A percentile compares a stretch with the other conserved stretches of the same genome.
Evolutionary conservation across 352 stramenopile genomes (phyloP).

Genomic region (Phytophthora hibernalis): DNA sequence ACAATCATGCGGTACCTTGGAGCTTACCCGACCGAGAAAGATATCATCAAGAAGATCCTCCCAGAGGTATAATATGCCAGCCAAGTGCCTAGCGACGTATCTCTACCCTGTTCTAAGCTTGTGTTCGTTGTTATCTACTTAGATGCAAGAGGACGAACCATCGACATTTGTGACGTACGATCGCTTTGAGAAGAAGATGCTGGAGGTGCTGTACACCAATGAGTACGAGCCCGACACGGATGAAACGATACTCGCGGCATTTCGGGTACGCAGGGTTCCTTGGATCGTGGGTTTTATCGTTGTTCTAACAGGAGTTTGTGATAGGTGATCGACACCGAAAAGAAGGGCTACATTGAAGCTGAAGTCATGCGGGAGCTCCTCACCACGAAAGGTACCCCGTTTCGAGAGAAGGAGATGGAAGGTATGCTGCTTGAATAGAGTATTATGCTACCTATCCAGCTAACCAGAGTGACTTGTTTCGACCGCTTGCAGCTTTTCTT

Average conservation of each 20-base stretch:
- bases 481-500: conserved; percentile 69
- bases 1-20: conserved; percentile 93
- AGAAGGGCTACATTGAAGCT: conserved; percentile 91
- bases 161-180: conserved; percentile 91
- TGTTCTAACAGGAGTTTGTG: background rate
- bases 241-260: conserved; percentile 88
- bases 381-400: conserved; percentile 89
- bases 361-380: conserved; percentile 90
- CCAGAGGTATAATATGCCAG: conserved; percentile 71
- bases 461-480: background rate
- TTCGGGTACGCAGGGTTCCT: conserved; percentile 41
- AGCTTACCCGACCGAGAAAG: conserved; percentile 90
- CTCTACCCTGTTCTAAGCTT: background rate
- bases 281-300: background rate
- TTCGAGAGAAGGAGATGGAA: conserved; percentile 93
- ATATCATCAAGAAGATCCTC: conserved; percentile 93
- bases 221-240: conserved; percentile 90
- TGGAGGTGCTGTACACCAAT: conserved; percentile 90
- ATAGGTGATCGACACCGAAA: conserved; percentile 75
- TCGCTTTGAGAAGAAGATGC: conserved; percentile 94
- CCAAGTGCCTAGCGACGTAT: background rate
- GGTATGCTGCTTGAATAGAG: conserved; percentile 27
- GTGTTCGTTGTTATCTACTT: background rate
- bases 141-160: conserved; percentile 92
- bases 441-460: background rate